Percentiles rank a stretch among this genome's conserved stretches.
Conservation (phyloP, 2,329 filamentous ascomycete genomes). For the Madurella mycetomatis region DNA sequence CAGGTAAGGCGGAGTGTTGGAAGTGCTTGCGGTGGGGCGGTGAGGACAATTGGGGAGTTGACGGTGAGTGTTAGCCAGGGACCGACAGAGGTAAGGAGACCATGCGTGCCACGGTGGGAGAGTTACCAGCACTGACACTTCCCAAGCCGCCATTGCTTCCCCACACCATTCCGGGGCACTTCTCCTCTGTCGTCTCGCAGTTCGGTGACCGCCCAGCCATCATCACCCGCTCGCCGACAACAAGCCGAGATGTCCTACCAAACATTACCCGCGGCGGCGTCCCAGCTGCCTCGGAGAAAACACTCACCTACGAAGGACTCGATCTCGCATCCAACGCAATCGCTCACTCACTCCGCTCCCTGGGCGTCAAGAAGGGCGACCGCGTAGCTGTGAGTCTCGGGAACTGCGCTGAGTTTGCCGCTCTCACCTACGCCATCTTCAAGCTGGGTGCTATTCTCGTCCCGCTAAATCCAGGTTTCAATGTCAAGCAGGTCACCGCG, state of each 20-base stretch:
- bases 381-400: constrained; percentile 82
- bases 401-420: constrained; percentile 78
- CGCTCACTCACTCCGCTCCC: constrained; percentile 62
- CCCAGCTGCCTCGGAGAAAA: constrained; percentile 55
- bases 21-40: background rate
- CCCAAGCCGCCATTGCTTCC: constrained; percentile 60
- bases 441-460: constrained; percentile 93
- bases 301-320: constrained; percentile 69
- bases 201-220: constrained; percentile 62
- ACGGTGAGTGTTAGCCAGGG: constrained; percentile 23
- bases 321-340: constrained; percentile 73
- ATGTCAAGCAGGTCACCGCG: constrained; percentile 68
- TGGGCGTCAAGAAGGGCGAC: constrained; percentile 76
- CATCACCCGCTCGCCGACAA: constrained; percentile 44
- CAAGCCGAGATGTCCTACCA: constrained; percentile 21
- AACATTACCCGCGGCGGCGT: constrained; percentile 42
- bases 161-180: constrained; percentile 69
- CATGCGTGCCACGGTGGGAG: background rate
- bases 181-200: constrained; percentile 57
- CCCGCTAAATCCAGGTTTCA: constrained; percentile 91
- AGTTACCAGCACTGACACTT: background rate
- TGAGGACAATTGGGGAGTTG: constrained; percentile 18
- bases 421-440: constrained; percentile 82
- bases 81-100: constrained; percentile 19
- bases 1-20: background rate